Evolutionary conservation across 345 rosid genomes (phyloP), one percentile per base, ranked within the genome.

Genomic region (Pistacia atlantica): DNA sequence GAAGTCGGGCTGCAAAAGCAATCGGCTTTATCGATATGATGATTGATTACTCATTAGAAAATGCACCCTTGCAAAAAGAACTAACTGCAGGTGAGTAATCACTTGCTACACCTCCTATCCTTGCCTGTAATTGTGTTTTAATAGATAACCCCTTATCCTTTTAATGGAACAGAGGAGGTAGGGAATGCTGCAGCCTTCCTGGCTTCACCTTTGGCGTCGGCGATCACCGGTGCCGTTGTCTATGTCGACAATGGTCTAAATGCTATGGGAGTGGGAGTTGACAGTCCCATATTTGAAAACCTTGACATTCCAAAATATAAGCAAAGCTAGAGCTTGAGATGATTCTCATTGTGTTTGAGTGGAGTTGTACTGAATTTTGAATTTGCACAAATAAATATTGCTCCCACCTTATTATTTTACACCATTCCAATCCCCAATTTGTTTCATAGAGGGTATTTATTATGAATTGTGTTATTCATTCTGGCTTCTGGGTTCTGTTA

Each of bases 201-300:
- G 75, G 97, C 81, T 13, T 95, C 99, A 2, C 97, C 99, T 8
- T 75, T 95, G 85, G 96, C 98, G 54, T 96, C 98, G 10, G 99
- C 98, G 11, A 90, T 96, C 69, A 96, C 97, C 0, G 97, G 98
- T 51, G 90, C 97, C 8, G 90, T 93, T 49, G 77, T 93, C 59
- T 93, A 93, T 13, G 99, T 92, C 0, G 99, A 93, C 89, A 96
- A 96, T 79, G 99, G 99, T 71, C 90, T 95, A 63, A 92, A 93
- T 64, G 93, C 97, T 51, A 95, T 95, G 99, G 99, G 96, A 2
- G 96, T 95, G 2, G 93, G 95, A 59, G 77, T 93, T 2, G 98
- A 95, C 84, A 95, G 99, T 80, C 99, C 98, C 0, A 82, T 89
- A 52, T 89, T 95, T 61, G 83, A 87, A 73, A 94, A 87, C 75